Conservation (phyloP, 2,329 filamentous ascomycete species). For the Clonostachys sp. region DNA sequence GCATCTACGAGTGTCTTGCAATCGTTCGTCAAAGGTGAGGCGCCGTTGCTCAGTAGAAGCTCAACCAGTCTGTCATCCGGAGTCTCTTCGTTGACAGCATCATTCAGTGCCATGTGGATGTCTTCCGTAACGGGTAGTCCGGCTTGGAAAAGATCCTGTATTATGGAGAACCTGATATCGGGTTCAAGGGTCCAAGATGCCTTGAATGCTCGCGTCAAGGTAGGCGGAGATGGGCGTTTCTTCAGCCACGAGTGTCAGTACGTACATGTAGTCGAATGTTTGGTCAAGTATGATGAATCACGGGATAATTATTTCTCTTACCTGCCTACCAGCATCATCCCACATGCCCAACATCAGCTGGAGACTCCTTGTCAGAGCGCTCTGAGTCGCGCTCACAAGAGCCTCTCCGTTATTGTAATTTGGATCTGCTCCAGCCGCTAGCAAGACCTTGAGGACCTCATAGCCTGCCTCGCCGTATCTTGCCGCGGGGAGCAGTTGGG, state of each 20-base stretch:
- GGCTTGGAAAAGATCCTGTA: constrained; percentile 45
- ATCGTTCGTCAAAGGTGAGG: constrained; percentile 24
- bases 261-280: constrained; percentile 2
- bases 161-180: constrained; percentile 40
- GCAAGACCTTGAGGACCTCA: constrained; percentile 42
- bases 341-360: constrained; percentile 45
- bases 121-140: constrained; percentile 43
- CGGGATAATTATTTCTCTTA: constrained; percentile 11
- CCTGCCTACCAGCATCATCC: constrained; percentile 32
- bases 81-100: constrained; percentile 48
- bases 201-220: constrained; percentile 45
- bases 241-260: constrained; percentile 13
- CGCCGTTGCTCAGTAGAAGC: constrained; percentile 1
- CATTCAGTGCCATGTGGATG: constrained; percentile 43
- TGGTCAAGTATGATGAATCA: not conserved
- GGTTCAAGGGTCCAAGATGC: constrained; percentile 45
- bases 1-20: constrained; percentile 50
- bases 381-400: constrained; percentile 47
- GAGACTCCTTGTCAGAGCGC: constrained; percentile 43
- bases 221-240: constrained; percentile 40
- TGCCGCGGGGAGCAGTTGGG: constrained; percentile 47
- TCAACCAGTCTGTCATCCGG: constrained; percentile 39
- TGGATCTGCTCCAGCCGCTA: constrained; percentile 47
- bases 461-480: constrained; percentile 44
- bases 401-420: constrained; percentile 51